Conservation (phyloP, 192 early-diverging fungal genomes). For the Entomortierella beljakovae region DNA sequence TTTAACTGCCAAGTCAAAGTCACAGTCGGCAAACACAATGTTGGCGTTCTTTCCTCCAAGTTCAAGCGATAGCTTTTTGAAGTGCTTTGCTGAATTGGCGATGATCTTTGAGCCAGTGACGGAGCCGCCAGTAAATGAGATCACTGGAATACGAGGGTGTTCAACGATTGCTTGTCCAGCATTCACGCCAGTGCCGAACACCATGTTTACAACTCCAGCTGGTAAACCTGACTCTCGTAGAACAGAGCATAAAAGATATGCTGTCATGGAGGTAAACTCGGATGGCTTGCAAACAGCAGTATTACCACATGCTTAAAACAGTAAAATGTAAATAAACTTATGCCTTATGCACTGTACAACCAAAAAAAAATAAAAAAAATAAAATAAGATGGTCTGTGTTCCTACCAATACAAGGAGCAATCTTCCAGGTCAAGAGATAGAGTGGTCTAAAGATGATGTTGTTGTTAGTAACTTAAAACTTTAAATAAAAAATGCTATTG, state of each 20-base stretch:
- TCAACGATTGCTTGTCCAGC: conserved; percentile 74
- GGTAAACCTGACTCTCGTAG: conserved; percentile 77
- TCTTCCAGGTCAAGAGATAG: conserved; percentile 79
- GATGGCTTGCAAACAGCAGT: conserved; percentile 80
- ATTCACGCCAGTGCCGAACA: conserved; percentile 70
- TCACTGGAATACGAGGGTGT: conserved; percentile 70
- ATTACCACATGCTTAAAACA: conserved; percentile 64
- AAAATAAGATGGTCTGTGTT: neutral
- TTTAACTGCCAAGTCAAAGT: conserved; percentile 68
- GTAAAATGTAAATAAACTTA: neutral
- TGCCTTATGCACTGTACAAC: conserved; percentile 2
- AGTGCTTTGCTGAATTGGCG: conserved; percentile 56
- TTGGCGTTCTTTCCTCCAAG: conserved; percentile 84
- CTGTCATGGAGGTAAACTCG: conserved; percentile 69
- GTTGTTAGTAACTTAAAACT: neutral
- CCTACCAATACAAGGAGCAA: conserved; percentile 78
- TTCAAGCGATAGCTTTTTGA: conserved; percentile 80
- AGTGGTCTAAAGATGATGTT: conserved; percentile 59
- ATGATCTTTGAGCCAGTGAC: conserved; percentile 69
- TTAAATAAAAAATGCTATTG: neutral
- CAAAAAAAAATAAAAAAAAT: too few species aligned
- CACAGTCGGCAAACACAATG: conserved; percentile 75
- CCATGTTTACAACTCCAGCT: conserved; percentile 80
- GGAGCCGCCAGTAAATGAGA: conserved; percentile 84
- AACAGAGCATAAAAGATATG: conserved; percentile 70